Evolutionary conservation across 768 basidiomycete species (phyloP), one percentile per base, ranked within the genome.

Genomic region (Pleurotus platypus): DNA sequence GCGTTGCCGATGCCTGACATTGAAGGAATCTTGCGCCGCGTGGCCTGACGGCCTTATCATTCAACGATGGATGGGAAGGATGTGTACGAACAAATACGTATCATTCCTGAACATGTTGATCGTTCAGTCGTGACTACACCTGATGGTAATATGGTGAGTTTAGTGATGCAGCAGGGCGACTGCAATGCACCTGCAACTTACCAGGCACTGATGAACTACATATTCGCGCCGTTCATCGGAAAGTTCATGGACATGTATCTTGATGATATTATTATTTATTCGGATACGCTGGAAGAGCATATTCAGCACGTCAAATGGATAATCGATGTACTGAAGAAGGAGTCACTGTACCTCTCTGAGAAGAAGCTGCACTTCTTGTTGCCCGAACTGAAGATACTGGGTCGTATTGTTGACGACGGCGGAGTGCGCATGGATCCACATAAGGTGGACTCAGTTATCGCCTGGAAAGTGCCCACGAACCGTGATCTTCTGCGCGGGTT

Each of bases 21-120:
- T 5, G 24, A 24, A 5, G 24, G 24, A 5, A 24, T 24, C 24
- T 24, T 24, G 24, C 24, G 20, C 20, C 20, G 20, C 20, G 20
- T 20, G 20, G 20, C 20, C 20, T 20, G 20, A 20, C 20, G 20
- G 20, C 20, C 20, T 20, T 20, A 20, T 7, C 27, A 7, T 27
- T 27, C 27, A 7, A 27, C 5, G 4, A 27, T 27, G 4, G 75
- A 81, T 57, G 59, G 69, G 15, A 68, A 70, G 30, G 66, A 72
- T 53, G 74, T 75, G 0, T 81, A 76, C 63, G 74, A 80, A 57
- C 78, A 80, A 48, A 72, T 74, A 0, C 24, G 66, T 0, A 67
- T 75, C 4, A 55, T 61, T 1, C 63, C 67, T 20, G 64, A 67
- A 18, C 63, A 72, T 56, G 65, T 72, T n/a, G 11, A 58, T 0